Evolutionary conservation across 805 yeast genomes (phyloP).

Genomic region (Barnettozyma pratensis): DNA sequence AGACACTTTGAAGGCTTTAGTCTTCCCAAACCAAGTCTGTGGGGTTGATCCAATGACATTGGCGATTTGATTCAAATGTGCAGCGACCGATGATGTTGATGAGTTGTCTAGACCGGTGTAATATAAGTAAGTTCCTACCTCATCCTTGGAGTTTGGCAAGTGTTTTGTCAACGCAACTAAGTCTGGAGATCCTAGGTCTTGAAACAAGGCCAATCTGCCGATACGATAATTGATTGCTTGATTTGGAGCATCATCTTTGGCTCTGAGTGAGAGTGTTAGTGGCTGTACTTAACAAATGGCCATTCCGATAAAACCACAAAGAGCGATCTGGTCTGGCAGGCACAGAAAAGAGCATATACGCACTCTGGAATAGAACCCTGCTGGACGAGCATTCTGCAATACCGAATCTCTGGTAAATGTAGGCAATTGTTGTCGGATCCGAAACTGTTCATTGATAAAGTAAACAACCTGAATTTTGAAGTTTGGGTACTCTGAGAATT

Average conservation of each 20-base stretch:
- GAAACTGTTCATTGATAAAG: not conserved
- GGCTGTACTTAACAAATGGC: not conserved
- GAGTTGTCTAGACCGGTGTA: constrained; percentile 74
- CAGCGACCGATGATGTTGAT: constrained; percentile 73
- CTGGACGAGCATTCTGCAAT: constrained; percentile 29
- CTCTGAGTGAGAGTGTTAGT: constrained; percentile 30
- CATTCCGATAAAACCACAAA: not conserved
- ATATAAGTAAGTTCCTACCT: constrained; percentile 62
- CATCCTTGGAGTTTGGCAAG: constrained; percentile 50
- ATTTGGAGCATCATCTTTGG: constrained; percentile 53
- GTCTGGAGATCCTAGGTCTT: constrained; percentile 75
- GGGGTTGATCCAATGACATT: constrained; percentile 55
- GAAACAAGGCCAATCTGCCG: constrained; percentile 49
- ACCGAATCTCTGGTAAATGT: not conserved
- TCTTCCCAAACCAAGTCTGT: constrained; percentile 79
- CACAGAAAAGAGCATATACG: constrained; percentile 18
- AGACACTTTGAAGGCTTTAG: constrained; percentile 63
- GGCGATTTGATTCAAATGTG: constrained; percentile 62
- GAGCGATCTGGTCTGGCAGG: not conserved
- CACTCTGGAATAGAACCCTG: constrained; percentile 64
- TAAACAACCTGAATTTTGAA: not conserved
- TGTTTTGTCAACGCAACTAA: constrained; percentile 46
- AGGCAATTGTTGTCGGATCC: not conserved
- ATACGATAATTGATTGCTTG: constrained; percentile 62
- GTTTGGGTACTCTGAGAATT: too few species aligned